Base-by-base conservation (phyloP, 2,329 filamentous ascomycete species). In the Fusarium floridanum region DNA sequence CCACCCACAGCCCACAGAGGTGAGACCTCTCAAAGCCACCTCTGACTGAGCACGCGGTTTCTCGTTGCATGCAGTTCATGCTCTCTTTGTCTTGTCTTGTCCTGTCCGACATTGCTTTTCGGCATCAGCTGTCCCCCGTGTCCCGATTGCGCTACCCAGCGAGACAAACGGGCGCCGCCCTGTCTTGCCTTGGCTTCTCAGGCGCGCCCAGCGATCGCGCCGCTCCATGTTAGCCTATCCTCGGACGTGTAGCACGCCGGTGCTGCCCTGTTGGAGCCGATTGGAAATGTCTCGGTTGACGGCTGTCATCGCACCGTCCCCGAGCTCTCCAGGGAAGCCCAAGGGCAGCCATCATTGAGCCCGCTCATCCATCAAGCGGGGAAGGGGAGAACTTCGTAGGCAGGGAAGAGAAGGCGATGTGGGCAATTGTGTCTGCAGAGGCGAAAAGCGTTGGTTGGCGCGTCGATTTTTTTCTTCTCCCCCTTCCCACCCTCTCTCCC, bases 251-350 rank as follows among this genome's bases (percentile, higher is more conserved):
- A 36, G 34, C 22, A 39, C 17, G 48, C 61, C 24, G 29, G 56
- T 20, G 65, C 20, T 29, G 24, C 48, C 48, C 48, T 32, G 27
- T 53, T 53, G 48, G 41, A 56, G 16, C 53, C 41, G 60, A 60
- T 60, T 61, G 62, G 29, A 64, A 64, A 73, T 76, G 70, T 75
- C 70, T 75, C 59, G 64, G 64, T 67, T 71, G 64, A 20, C 39
- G 69, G 43, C 66, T 66, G 73, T 68, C 70, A 73, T 65, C 41
- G 37, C 60, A 67, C 66, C 55, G 36, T 64, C 61, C 53, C 45
- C 60, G 27, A 56, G 36, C 27, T 48, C 48, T 11, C 17, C 60
- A 64, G 53, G 59, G 32, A 61, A 64, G 56, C 56, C 24, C 24
- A 62, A 67, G 63, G 69, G 63, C 50, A 68, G 66, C 61, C 17